Percentiles rank a stretch among this genome's conserved stretches.
Conservation (phyloP, 495 filamentous ascomycete species). For the Terfezia boudieri region DNA sequence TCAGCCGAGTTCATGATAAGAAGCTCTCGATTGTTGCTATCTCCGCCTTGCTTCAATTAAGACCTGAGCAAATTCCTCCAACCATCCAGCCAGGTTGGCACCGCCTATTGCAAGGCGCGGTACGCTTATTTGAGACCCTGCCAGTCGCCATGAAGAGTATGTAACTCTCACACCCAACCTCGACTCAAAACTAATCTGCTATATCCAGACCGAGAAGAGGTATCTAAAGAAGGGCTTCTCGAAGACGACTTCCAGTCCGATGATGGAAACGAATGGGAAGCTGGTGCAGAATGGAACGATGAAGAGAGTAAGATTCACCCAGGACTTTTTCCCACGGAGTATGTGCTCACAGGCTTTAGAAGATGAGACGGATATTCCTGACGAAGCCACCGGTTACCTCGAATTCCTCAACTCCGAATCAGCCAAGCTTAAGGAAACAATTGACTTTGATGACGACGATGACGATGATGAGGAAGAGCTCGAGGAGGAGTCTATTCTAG, state of each 20-base stretch:
- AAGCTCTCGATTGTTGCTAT: slow-evolving; percentile 92
- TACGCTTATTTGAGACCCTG: slow-evolving; percentile 72
- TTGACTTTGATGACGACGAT: slow-evolving; percentile 18
- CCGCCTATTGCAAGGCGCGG: slow-evolving; percentile 76
- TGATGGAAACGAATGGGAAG: slow-evolving; percentile 55
- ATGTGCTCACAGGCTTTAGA: slow-evolving; percentile 7
- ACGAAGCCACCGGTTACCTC: slow-evolving; percentile 83
- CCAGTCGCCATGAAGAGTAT: slow-evolving; percentile 66
- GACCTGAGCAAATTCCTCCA: slow-evolving; percentile 51
- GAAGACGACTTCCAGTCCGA: slow-evolving; percentile 41
- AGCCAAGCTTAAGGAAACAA: slow-evolving; percentile 11
- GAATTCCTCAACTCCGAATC: slow-evolving; percentile 89
- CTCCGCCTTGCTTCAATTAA: slow-evolving; percentile 53
- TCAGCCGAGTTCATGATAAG: slow-evolving; percentile 91
- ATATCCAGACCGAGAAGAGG: slow-evolving; percentile 56
- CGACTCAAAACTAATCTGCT: neutral
- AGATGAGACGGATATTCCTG: slow-evolving; percentile 34
- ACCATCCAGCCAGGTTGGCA: slow-evolving; percentile 95
- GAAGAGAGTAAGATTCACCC: slow-evolving; percentile 27
- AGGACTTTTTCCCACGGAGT: slow-evolving; percentile 16
- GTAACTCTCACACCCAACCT: slow-evolving; percentile 10
- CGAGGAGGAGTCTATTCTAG: slow-evolving; percentile 76
- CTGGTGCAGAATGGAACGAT: slow-evolving; percentile 49
- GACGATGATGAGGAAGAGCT: slow-evolving; percentile 57
- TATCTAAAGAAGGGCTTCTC: slow-evolving; percentile 72